Conservation (phyloP, 805 yeast genomes). For the Wickerhamomyces mucosus region DNA sequence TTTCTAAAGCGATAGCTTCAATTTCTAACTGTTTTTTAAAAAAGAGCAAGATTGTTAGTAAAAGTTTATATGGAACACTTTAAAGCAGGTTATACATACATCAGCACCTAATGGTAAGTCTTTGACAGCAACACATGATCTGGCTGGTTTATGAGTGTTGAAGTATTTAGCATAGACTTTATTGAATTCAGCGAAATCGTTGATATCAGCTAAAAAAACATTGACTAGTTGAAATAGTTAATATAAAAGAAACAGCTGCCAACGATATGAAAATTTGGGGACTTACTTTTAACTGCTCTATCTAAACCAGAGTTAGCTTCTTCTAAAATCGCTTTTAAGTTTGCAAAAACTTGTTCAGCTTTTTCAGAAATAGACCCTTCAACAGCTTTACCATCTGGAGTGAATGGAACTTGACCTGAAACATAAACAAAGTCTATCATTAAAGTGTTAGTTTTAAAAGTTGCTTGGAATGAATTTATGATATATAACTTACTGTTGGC, state of each 20-base stretch:
- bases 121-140: conserved; percentile 95
- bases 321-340: conserved; percentile 62
- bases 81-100: conserved; percentile 20
- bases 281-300: conserved; percentile 66
- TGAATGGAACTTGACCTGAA: conserved; percentile 92
- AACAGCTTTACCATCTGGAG: conserved; percentile 71
- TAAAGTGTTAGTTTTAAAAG: conserved; percentile 14
- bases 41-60: conserved; percentile 10
- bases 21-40: conserved; percentile 65
- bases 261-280: background rate
- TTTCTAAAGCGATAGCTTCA: conserved; percentile 85
- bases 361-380: conserved; percentile 70
- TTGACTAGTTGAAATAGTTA: conserved; percentile 28
- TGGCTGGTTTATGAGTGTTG: conserved; percentile 79
- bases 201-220: conserved; percentile 87
- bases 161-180: conserved; percentile 74
- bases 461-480: too few relatives aligned
- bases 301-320: conserved; percentile 81
- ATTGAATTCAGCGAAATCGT: conserved; percentile 77
- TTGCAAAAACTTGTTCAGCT: conserved; percentile 65
- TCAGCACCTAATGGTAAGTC: conserved; percentile 82
- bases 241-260: conserved; percentile 1
- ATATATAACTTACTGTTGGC: conserved; percentile 41
- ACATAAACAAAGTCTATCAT: conserved; percentile 68
- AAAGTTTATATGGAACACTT: background rate